Base-by-base conservation (phyloP, 352 stramenopile species). In the Pythium myriotylum region DNA sequence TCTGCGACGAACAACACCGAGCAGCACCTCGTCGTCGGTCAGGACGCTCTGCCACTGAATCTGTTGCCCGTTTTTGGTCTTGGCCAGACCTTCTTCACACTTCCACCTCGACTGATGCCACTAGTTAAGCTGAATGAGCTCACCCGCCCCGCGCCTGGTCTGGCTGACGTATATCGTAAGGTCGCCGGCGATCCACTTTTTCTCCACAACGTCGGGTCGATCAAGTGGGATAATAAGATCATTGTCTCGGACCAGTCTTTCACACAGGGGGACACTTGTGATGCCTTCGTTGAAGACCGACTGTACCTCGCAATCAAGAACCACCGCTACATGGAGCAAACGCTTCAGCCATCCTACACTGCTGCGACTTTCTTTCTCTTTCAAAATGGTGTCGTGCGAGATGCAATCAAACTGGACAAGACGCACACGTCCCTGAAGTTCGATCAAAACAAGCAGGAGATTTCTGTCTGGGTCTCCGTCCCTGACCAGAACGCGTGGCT, bases 301-400 rank as follows among this genome's bases (percentile, higher is more conserved):
- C 26, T 65, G 0, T 43, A 42, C 7, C 12, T 46, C 13, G 40
- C 52, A 19, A 32, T 65, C 4, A 47, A 58, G 32, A 66, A 66
- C 35, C 59, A 66, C 33, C 35, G 46, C 10, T 66, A 66, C 57
- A 59, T 59, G 24, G 52, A 59, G 40, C 52, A 59, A 24, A 10
- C 5, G 17, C 39, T 59, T 6, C 52, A 59, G 26, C 4, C 26
- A 1, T 39, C 52, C 13, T 59, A 59, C 52, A 59, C 37, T 1
- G 26, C 52, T 4, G 52, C 50, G n/a, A 27, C 26, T 7, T 58
- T 35, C 23, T 58, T 47, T 9, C 16, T 58, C 14, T 49, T 58
- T 8, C 10, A 40, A 24, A 40, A 27, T 16, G 50, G 13, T 4
- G 20, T 39, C 4, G 50, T 58, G 19, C 20, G 17, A 0, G 40